A percentile compares a stretch with the other conserved stretches of the same genome.
phyloP scores from a whole-genome alignment of 202 grass and related monocot species.

The Carex arenaria region DNA sequence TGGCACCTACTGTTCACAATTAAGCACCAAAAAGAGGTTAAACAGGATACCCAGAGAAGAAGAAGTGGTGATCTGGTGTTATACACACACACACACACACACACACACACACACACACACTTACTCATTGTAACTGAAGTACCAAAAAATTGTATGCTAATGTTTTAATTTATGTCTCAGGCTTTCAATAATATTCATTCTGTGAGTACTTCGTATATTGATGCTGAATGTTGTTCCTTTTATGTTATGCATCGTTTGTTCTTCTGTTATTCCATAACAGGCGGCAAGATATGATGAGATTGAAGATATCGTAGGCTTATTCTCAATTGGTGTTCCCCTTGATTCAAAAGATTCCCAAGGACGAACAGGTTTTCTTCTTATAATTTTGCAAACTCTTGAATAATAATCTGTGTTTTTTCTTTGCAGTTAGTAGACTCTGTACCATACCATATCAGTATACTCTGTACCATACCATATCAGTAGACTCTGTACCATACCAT shows the following conservation, averaged over 20 bases:
- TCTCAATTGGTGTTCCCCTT: slow-evolving; percentile 54
- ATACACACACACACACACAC: too few species aligned
- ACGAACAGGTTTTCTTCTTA: slow-evolving; percentile 50
- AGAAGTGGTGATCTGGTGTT: background rate
- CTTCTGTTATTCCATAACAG: slow-evolving; percentile 26
- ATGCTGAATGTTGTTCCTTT: background rate
- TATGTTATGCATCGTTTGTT: background rate
- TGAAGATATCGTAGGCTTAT: slow-evolving; percentile 63
- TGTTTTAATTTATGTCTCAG: background rate
- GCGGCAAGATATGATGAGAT: slow-evolving; percentile 89
- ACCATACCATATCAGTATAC: background rate
- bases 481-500: background rate
- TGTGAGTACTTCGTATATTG: background rate
- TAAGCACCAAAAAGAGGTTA: background rate
- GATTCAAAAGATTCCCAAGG: slow-evolving; percentile 72
- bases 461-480: background rate
- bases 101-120: too few species aligned
- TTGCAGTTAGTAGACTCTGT: background rate
- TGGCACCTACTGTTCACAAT: background rate
- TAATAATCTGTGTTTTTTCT: background rate
- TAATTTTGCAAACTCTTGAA: background rate
- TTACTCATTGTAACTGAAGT: background rate
- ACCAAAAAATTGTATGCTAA: background rate
- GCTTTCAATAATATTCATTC: background rate
- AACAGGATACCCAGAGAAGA: background rate